Evolutionary conservation across 805 yeast genomes (phyloP).

Genomic region (Ogataea methylovora): DNA sequence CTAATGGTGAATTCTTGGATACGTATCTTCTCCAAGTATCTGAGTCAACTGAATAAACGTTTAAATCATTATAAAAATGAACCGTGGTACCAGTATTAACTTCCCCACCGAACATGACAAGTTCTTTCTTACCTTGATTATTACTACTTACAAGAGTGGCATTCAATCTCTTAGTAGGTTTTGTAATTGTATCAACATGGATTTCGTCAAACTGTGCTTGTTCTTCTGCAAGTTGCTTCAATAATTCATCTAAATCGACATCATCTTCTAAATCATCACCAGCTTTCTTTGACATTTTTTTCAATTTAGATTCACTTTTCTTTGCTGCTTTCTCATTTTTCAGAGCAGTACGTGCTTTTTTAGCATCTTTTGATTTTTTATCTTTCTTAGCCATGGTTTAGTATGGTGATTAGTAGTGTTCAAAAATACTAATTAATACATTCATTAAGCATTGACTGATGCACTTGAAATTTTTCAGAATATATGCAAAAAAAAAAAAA

Average conservation of each 20-base stretch:
- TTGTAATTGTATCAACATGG: conserved; percentile 44
- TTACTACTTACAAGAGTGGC: conserved; percentile 73
- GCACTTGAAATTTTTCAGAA: too few species aligned
- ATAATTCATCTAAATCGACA: conserved; percentile 75
- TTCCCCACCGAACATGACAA: conserved; percentile 90
- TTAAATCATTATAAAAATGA: conserved; percentile 76
- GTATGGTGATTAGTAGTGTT: too few species aligned
- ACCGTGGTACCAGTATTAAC: conserved; percentile 42
- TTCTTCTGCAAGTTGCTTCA: conserved; percentile 69
- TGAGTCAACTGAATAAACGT: conserved; percentile 64
- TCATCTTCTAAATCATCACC: conserved; percentile 80
- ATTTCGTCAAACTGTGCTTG: conserved; percentile 76
- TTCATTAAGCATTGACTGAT: too few species aligned
- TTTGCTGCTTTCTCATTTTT: conserved; percentile 69
- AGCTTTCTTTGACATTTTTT: conserved; percentile 64
- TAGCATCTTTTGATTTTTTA: conserved; percentile 84
- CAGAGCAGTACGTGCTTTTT: conserved; percentile 80
- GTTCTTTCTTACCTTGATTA: conserved; percentile 64
- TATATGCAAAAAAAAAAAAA: too few species aligned
- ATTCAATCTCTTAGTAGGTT: conserved; percentile 67
- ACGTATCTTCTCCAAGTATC: conserved; percentile 73
- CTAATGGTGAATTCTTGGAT: conserved; percentile 85
- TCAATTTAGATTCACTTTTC: conserved; percentile 68
- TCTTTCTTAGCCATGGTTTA: conserved; percentile 90
- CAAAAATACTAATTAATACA: too few species aligned